Base-by-base conservation (phyloP, 1,284 basidiomycete species). In the Cystobasidium slooffiae region DNA sequence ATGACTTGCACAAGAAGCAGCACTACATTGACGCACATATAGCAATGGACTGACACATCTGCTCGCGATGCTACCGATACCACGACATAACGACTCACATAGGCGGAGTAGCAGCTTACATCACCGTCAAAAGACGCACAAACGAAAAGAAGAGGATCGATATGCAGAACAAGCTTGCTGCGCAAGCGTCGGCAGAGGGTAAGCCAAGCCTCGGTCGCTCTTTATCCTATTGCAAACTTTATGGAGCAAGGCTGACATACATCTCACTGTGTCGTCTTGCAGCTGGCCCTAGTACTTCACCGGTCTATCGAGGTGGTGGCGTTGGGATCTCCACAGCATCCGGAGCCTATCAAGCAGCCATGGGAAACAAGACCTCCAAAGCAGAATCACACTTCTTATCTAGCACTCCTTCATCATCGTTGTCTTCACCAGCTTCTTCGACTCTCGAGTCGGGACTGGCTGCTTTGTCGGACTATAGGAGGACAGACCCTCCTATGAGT, bases 121-220 rank as follows among this genome's bases (percentile, higher is more conserved):
- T 66, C 51, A 51, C 51, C 39, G 64, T 55, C 64, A 66, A 66
- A 49, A 66, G 41, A 44, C 64, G 64, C 39, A 66, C 64, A 37
- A 53, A 52, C 39, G 64, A 66, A 37, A 66, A 66, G 64, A 66
- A 66, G 22, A 22, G 64, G 14, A 24, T 66, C 9, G 64, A 66
- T 43, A 66, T 66, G 64, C 64, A 52, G 39, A 66, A 53, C 31
- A 66, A 66, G 46, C 39, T 55, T 24, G 49, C 64, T 49, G 47
- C 47, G n/a, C 56, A 59, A 24, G 56, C 56, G 10, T 41, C 37
- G 39, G 56, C 37, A 18, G 56, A 59, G 7, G 61, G 44, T 63
- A 10, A 63, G 24, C 41, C n/a, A n/a, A n/a, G n/a, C n/a, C n/a
- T 51, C 47, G 6, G 47, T 6, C 20, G 31, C 31, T 5, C 31